Evolutionary conservation across 2,329 filamentous ascomycete genomes (phyloP), one percentile per base, ranked within the genome.

Genomic region (Aschersonia sp.): DNA sequence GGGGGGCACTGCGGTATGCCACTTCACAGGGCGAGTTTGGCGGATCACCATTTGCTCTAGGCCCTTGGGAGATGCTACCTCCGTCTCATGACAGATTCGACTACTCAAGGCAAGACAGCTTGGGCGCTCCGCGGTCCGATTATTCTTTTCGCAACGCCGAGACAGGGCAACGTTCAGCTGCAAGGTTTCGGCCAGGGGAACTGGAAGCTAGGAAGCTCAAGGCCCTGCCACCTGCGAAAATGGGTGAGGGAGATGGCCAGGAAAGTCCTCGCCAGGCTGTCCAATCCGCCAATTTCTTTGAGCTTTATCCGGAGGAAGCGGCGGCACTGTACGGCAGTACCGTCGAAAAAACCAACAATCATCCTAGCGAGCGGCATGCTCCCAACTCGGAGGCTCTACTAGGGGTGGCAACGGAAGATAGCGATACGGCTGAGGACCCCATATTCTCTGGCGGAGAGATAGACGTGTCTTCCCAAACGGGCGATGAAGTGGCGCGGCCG

Each of bases 81-180:
- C 51, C 45, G 30, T 22, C 48, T 22, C 52, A 48, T 5, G 55
- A 63, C 52, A 55, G 61, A 56, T 60, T 63, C 51, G 48, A 62
- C n/a, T 56, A 59, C 51, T 57, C 63, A 29, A 52, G 55, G 22
- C 53, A 63, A 50, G 56, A 53, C 31, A 55, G 57, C 22, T 22
- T 22, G 22, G 22, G 22, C 22, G 22, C 22, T 22, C 22, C 22
- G 22, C 22, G 22, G 22, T 22, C 22, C 22, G 22, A 22, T 22
- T 22, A 22, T 22, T 22, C 22, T 22, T 22, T 22, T 22, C 22
- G 22, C 22, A 22, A 22, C 22, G 22, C 4, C 22, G 22, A 22
- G 22, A 22, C 22, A 22, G 22, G 22, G 22, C 22, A 22, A 22
- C 22, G 22, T 22, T 22, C 22, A 22, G 22, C 22, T 22, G 22